These are phyloP conservation scores for Acephala macrosclerotiorum DNA, from an alignment of 2,329 filamentous ascomycete species.

Conservation along the genomic window DNA sequence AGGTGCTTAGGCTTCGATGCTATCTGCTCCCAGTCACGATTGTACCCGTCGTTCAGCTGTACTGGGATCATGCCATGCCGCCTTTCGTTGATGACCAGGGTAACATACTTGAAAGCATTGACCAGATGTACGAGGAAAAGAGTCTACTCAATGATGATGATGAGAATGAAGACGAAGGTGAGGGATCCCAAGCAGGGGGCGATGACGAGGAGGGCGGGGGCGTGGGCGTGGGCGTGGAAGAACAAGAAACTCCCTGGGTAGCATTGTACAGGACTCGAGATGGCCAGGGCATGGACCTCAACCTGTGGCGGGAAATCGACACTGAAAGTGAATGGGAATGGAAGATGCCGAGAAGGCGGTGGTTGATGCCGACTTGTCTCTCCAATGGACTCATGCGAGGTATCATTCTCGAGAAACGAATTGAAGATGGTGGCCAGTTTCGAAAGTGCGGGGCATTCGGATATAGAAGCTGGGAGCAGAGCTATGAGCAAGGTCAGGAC, in stretches of 20 bases:
- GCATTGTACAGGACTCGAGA: slow-evolving; percentile 8
- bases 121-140: slow-evolving; percentile 3
- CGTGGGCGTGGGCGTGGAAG: background rate
- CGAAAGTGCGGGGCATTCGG: background rate
- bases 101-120: background rate
- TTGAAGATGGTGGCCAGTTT: slow-evolving; percentile 1
- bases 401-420: slow-evolving; percentile 4
- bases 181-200: background rate
- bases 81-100: background rate
- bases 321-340: slow-evolving; percentile 3
- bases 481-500: background rate
- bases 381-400: background rate
- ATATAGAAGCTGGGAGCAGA: slow-evolving; percentile 1
- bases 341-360: slow-evolving; percentile 6
- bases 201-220: background rate
- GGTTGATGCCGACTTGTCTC: slow-evolving; percentile 12
- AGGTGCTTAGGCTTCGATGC: background rate
- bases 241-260: slow-evolving; percentile 5
- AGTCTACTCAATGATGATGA: slow-evolving; percentile 5
- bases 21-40: background rate
- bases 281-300: background rate
- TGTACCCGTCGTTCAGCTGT: slow-evolving; percentile 1
- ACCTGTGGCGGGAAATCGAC: slow-evolving; percentile 6
- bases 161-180: slow-evolving; percentile 3
- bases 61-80: slow-evolving; percentile 1